Evolutionary conservation across 116 monocot species (phyloP).

Genomic region (Zostera marina): DNA sequence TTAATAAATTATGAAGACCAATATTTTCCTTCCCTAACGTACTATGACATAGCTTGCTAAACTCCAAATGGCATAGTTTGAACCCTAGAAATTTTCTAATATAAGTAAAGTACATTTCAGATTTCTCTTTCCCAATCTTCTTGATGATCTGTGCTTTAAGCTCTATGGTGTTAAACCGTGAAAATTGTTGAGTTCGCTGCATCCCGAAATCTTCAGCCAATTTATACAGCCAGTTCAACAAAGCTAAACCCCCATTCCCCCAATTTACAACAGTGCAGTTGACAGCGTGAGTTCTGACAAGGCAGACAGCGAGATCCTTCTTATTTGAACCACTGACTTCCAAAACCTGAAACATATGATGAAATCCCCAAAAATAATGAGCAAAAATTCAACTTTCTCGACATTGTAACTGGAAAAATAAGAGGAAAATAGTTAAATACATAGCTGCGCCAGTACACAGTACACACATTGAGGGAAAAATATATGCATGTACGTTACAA

Average conservation of each 20-base stretch:
- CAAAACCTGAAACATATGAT: background rate
- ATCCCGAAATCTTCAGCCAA: conserved; percentile 10
- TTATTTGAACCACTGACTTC: background rate
- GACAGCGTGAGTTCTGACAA: background rate
- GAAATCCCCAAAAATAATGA: background rate
- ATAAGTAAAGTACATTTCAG: conserved; percentile 53
- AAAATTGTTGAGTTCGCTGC: conserved; percentile 24
- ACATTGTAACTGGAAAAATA: background rate
- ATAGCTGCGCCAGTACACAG: background rate
- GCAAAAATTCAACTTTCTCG: conserved; percentile 1
- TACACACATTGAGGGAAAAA: too few relatives aligned
- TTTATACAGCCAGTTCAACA: background rate
- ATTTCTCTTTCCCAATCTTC: conserved; percentile 48
- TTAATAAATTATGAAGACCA: conserved; percentile 58
- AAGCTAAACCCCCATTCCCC: background rate
- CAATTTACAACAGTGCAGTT: background rate
- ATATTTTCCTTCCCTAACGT: conserved; percentile 71
- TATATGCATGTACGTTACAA: too few relatives aligned
- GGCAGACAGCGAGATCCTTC: background rate
- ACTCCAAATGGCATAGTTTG: conserved; percentile 58
- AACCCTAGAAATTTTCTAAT: conserved; percentile 49
- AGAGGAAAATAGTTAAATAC: background rate
- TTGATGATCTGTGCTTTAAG: conserved; percentile 53
- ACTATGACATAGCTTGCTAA: conserved; percentile 31
- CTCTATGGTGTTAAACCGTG: conserved; percentile 44